Evolutionary conservation across 164 flowering plant genomes (phyloP).

Genomic region (Sedum album): DNA sequence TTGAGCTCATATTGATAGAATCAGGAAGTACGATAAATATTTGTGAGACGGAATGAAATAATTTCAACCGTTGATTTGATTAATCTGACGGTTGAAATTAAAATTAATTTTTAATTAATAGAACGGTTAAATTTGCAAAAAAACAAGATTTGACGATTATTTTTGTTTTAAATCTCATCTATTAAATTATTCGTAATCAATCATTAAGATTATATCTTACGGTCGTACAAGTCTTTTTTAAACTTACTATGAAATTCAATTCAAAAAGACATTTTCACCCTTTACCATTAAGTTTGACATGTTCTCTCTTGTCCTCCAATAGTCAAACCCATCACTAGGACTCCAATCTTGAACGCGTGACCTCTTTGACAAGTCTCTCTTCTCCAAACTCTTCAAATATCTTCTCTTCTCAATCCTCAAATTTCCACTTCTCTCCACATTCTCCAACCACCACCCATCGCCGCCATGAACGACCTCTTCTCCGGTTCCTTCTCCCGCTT

Average conservation of each 20-base stretch:
- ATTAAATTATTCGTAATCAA: too few species aligned
- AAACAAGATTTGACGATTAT: too few species aligned
- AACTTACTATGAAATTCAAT: background rate
- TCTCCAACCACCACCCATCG: background rate
- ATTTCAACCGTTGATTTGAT: too few species aligned
- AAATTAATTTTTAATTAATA: too few species aligned
- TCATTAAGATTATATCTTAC: too few species aligned
- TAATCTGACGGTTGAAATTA: too few species aligned
- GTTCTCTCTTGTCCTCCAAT: background rate
- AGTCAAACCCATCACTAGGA: background rate
- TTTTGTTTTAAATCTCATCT: too few species aligned
- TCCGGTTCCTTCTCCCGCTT: slow-evolving; percentile 61
- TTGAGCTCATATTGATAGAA: too few species aligned
- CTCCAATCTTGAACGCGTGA: background rate
- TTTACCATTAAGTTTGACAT: background rate
- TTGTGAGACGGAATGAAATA: too few species aligned
- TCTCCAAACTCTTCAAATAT: background rate
- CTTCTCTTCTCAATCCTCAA: background rate
- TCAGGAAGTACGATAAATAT: too few species aligned
- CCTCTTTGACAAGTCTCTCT: background rate
- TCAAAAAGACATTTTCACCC: background rate
- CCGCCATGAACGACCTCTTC: slow-evolving; percentile 68
- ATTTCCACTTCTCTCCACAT: background rate
- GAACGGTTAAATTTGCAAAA: too few species aligned
- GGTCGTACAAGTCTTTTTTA: too few species aligned